These are phyloP conservation scores for Meira nashicola DNA, from an alignment of 1,284 basidiomycete species.

Conservation along the genomic window DNA sequence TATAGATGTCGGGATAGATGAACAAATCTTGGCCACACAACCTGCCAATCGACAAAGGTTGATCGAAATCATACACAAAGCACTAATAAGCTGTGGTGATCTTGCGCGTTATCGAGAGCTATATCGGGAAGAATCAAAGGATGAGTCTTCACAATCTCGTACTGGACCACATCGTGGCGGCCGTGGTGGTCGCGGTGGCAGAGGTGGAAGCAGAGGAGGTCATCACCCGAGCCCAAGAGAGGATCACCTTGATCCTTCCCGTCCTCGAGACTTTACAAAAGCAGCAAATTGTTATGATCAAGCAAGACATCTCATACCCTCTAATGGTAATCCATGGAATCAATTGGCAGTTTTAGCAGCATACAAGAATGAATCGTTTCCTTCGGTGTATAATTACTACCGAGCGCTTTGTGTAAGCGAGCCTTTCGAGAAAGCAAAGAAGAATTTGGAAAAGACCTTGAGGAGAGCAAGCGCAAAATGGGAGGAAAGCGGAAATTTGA, in stretches of 20 bases:
- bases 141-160: not conserved
- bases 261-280: constrained; percentile 28
- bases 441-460: constrained; percentile 68
- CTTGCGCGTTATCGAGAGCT: constrained; percentile 87
- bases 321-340: constrained; percentile 71
- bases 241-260: not conserved
- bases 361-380: constrained; percentile 76
- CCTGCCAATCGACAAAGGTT: constrained; percentile 35
- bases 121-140: constrained; percentile 55
- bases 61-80: constrained; percentile 68
- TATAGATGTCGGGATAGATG: constrained; percentile 10
- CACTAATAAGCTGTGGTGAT: constrained; percentile 85
- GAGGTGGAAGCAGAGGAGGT: constrained; percentile 4
- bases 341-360: constrained; percentile 88
- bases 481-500: not conserved
- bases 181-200: not conserved
- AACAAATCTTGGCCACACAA: constrained; percentile 25
- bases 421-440: constrained; percentile 79
- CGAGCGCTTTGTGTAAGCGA: constrained; percentile 79
- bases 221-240: not conserved
- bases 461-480: constrained; percentile 29
- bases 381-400: constrained; percentile 79
- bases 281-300: constrained; percentile 43
- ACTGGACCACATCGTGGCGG: not conserved
- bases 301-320: constrained; percentile 41